Evolutionary conservation across 768 basidiomycete species (phyloP), one percentile per base, ranked within the genome.

Genomic region (Mycena epipterygia): DNA sequence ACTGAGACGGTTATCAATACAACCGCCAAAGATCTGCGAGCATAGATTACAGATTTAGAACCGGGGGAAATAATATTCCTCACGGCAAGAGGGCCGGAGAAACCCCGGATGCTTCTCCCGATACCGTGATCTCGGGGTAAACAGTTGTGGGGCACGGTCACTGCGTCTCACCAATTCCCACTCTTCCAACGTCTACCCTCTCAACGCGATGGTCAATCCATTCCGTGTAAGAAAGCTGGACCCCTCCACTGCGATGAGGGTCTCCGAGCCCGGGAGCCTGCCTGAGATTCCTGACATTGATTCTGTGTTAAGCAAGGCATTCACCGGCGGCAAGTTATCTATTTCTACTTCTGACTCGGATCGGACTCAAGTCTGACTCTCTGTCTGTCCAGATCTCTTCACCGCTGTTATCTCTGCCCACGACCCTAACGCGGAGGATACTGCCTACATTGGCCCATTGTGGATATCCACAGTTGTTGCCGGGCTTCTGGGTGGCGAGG

Each of bases 391-490:
- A 61, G 60, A 61, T n/a, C 30, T 49, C 29, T 61, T 49, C 30
- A 62, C 61, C 25, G 61, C 61, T 23, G 61, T 62, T 16, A 23
- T 62, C 5, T 51, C 61, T 1, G 61, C n/a, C 13, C 61, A 62
- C 35, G 35, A 62, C 35, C 61, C 61, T 9, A 21, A 23, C 9
- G 61, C 5, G 1, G 8, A 48, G 3, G 61, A 51, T 12, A 41
- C 49, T 14, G 29, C 17, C 33, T 33, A 62, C 14, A 49, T 62
- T 27, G 49, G 48, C 0, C 48, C 61, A 8, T 62, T 62, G 17
- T 62, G 61, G 61, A 37, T 11, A 1, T 62, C 61, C 23, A 62
- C 61, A 17, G 35, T 62, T 13, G 46, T 62, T 23, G 61, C 61
- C 11, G 61, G 61, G 11, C n/a, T 62, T 16, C 33, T 62, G 3